A percentile compares a stretch with the other conserved stretches of the same genome.
Conservation (phyloP, 371 early-diverging fungal species). For the Mucor indicus region DNA sequence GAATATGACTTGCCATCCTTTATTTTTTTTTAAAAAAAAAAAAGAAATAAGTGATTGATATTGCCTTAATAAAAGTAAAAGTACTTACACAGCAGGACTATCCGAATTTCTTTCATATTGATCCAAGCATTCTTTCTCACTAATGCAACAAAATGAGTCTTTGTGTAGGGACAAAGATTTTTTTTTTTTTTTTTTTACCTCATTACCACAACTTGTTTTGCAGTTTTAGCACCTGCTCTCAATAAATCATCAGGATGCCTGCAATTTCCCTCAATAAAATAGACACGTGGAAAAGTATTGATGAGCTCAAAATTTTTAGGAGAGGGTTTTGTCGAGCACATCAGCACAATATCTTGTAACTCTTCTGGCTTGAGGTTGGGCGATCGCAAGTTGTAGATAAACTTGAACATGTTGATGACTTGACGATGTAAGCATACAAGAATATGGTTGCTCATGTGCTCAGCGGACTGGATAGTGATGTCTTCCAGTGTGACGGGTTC, state of each 20-base stretch:
- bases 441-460: constrained; percentile 33
- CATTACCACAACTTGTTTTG: constrained; percentile 58
- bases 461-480: constrained; percentile 30
- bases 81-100: constrained; percentile 51
- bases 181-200: constrained; percentile 29
- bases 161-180: too few relatives aligned
- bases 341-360: constrained; percentile 53
- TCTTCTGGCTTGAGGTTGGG: constrained; percentile 35
- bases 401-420: constrained; percentile 44
- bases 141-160: too few relatives aligned
- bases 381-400: constrained; percentile 44
- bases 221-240: constrained; percentile 51
- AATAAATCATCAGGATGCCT: constrained; percentile 57
- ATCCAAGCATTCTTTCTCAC: constrained; percentile 41
- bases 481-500: constrained; percentile 31
- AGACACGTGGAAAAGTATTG: constrained; percentile 50
- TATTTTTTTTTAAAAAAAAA: too few relatives aligned
- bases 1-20: constrained; percentile 37
- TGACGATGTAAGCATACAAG: constrained; percentile 47
- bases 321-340: constrained; percentile 40
- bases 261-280: constrained; percentile 55
- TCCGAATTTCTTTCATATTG: constrained; percentile 38
- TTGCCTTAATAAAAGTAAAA: too few relatives aligned
- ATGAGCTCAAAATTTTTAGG: constrained; percentile 41
- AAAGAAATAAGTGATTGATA: too few relatives aligned